Evolutionary conservation across 345 rosid species (phyloP).

Genomic region (Excoecaria cochinchinensis): DNA sequence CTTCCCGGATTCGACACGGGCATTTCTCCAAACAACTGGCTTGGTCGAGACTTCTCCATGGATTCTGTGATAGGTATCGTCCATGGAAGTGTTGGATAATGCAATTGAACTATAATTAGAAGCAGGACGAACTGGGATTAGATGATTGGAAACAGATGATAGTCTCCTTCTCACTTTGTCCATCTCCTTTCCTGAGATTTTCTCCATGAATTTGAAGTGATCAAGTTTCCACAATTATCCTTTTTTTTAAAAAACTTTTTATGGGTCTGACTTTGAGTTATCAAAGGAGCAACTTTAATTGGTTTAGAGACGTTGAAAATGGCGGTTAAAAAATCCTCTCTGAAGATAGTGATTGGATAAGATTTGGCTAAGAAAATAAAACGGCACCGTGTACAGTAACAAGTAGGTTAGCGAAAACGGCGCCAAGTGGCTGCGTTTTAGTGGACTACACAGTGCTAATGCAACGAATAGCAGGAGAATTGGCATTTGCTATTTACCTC

Average conservation of each 20-base stretch:
- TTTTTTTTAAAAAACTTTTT: too few species aligned
- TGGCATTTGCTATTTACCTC: background rate
- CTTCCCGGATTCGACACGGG: constrained; percentile 37
- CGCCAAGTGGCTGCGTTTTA: background rate
- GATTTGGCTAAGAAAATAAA: background rate
- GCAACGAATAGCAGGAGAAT: background rate
- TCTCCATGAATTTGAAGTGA: background rate
- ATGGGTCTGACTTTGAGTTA: too few species aligned
- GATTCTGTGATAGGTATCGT: constrained; percentile 66
- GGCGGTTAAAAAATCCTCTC: background rate
- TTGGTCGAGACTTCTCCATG: constrained; percentile 65
- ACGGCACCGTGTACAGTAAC: background rate
- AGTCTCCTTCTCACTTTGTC: constrained; percentile 47
- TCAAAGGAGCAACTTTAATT: background rate
- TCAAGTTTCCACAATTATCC: too few species aligned
- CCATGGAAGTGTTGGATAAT: constrained; percentile 40
- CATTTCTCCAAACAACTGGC: constrained; percentile 59
- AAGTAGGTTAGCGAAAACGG: background rate
- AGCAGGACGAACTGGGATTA: constrained; percentile 19
- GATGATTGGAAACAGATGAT: constrained; percentile 54
- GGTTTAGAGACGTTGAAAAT: background rate
- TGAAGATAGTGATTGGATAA: background rate
- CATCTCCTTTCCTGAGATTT: constrained; percentile 32
- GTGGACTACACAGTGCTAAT: background rate
- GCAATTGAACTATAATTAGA: constrained; percentile 28